Conservation (phyloP, 2,329 filamentous ascomycete genomes). For the Pyrenochaeta sp. region DNA sequence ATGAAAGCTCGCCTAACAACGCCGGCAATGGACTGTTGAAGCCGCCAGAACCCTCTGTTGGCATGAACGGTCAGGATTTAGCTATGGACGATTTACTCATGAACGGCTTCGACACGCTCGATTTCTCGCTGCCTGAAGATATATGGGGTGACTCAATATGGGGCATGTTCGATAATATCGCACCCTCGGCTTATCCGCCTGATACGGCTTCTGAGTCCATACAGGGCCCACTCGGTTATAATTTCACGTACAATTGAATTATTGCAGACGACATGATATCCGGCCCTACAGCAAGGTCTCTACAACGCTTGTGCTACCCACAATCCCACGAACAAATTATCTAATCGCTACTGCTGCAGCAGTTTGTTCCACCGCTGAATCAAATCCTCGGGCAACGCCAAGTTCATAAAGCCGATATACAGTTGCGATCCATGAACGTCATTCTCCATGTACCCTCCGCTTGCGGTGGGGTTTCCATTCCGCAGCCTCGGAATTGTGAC, state of each 20-base stretch:
- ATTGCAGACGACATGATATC: not conserved
- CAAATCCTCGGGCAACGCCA: slow-evolving; percentile 20
- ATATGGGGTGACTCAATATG: slow-evolving; percentile 34
- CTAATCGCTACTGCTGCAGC: not conserved
- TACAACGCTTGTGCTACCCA: not conserved
- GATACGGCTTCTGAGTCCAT: not conserved
- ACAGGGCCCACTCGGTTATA: not conserved
- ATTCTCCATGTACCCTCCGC: slow-evolving; percentile 31
- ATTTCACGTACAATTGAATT: not conserved
- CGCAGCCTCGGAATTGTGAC: slow-evolving; percentile 30
- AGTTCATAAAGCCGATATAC: slow-evolving; percentile 25
- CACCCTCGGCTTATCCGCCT: slow-evolving; percentile 5
- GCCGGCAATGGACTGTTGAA: not conserved
- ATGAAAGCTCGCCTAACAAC: slow-evolving; percentile 10
- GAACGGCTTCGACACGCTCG: slow-evolving; percentile 17
- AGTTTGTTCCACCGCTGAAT: slow-evolving; percentile 1
- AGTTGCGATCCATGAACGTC: slow-evolving; percentile 31
- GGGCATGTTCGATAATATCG: slow-evolving; percentile 30
- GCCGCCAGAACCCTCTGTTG: not conserved
- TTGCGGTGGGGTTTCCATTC: slow-evolving; percentile 18
- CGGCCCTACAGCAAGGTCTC: not conserved
- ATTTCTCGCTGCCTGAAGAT: slow-evolving; percentile 31
- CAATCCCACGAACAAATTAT: not conserved
- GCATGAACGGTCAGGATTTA: not conserved
- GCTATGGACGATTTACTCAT: not conserved